phyloP scores from a whole-genome alignment of 2,329 filamentous ascomycete genomes.

The Alternaria arborescens region DNA sequence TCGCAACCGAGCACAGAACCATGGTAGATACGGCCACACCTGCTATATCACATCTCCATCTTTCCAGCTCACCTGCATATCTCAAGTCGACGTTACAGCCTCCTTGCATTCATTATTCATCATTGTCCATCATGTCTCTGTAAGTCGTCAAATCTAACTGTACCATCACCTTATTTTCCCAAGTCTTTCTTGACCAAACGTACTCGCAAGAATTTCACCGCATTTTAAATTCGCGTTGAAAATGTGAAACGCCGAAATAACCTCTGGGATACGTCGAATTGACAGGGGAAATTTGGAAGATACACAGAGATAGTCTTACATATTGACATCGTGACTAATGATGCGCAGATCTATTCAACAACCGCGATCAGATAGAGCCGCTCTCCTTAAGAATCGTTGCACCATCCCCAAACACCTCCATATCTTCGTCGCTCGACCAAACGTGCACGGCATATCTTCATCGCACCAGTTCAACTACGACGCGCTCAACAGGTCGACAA shows the following conservation, averaged over 20 bases:
- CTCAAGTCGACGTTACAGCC: neutral
- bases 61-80: neutral
- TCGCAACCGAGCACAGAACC: neutral
- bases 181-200: neutral
- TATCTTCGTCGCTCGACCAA: neutral
- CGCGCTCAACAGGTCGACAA: neutral
- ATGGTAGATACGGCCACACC: neutral
- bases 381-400: neutral
- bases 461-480: neutral
- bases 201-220: neutral
- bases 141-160: neutral
- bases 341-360: neutral
- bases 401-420: neutral
- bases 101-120: neutral
- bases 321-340: neutral
- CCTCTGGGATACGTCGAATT: neutral
- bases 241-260: neutral
- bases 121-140: neutral
- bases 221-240: neutral
- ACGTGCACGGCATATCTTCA: neutral
- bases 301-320: neutral
- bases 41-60: neutral
- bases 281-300: neutral
- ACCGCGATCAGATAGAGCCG: neutral
- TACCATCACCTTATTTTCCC: neutral